Base-by-base conservation (phyloP, 1,284 basidiomycete species). In the Paramarasmius palmivorus region DNA sequence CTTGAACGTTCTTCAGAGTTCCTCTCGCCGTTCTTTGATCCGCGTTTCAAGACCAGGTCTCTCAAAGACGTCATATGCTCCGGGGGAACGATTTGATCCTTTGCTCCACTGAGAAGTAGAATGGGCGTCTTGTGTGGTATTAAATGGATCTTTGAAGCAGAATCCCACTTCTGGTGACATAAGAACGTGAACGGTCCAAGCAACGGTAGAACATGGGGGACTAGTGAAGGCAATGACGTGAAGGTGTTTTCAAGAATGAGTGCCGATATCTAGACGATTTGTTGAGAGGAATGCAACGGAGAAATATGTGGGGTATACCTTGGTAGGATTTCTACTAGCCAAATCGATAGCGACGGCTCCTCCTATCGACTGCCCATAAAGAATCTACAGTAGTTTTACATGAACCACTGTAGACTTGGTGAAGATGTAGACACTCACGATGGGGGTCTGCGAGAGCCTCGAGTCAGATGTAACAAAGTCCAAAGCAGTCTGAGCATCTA, bases 181-280 rank as follows among this genome's bases (percentile, higher is more conserved):
- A 96, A 77, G 69, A 92, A 95, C 2, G 90, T 75, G 62, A 95
- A 81, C 0, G 86, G 87, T 0, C 84, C 78, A 25, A 97, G 80
- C 19, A 86, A 70, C 1, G 96, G 95, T 25, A 98, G 74, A 15
- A 93, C 84, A 57, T 83, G 76, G 0, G 95, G 95, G 19, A 96
- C 83, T 22, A 96, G 82, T 39, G 76, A 78, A 3, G 88, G 88
- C 37, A 96, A 80, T 14, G 90, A 92, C 35, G 87, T 81, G 68
- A 96, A 95, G 0, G 94, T 95, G 70, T 98, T 98, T 73, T 98
- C 95, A 52, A 98, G 77, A 50, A 98, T 84, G n/a, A 93, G 71
- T 0, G 85, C 90, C n/a, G 74, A 59, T 50, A 92, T 83, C 86
- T 90, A 59, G 8, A 47, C 38, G 7, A n/a, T 50, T 50, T 45